These are phyloP conservation scores for Phytophthora pseudosyringae DNA, from an alignment of 352 stramenopile genomes.

Conservation along the genomic window DNA sequence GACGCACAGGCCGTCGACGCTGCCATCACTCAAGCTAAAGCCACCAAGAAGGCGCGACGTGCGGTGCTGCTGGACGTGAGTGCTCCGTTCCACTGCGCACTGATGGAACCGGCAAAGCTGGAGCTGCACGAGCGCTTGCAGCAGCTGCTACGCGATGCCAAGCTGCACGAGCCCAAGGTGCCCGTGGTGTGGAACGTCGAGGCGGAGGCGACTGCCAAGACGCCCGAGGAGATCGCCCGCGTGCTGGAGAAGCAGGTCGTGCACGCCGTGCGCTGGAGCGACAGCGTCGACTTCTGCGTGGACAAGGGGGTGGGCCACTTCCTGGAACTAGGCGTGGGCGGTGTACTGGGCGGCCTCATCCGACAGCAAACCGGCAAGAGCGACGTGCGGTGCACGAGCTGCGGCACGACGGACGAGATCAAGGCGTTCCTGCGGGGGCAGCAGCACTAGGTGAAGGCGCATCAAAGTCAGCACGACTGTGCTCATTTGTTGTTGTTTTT, in stretches of 20 bases:
- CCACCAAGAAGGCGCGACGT: constrained; percentile 71
- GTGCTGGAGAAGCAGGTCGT: constrained; percentile 70
- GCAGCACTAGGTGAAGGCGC: constrained; percentile 2
- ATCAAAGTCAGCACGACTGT: constrained; percentile 4
- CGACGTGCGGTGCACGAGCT: constrained; percentile 45
- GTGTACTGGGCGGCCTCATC: constrained; percentile 79
- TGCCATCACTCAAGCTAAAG: constrained; percentile 68
- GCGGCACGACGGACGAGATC: constrained; percentile 66
- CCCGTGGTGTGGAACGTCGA: constrained; percentile 88
- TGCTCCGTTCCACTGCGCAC: constrained; percentile 82
- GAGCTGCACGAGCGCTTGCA: constrained; percentile 54
- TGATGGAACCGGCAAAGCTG: constrained; percentile 74
- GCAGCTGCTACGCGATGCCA: constrained; percentile 29
- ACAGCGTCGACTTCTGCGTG: constrained; percentile 82
- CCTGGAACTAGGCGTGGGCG: constrained; percentile 73
- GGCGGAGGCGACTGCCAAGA: constrained; percentile 49
- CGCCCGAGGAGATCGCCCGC: constrained; percentile 45
- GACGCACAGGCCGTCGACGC: constrained; percentile 49
- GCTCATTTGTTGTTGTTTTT: constrained; percentile 23
- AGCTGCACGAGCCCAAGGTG: constrained; percentile 47
- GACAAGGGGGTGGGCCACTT: constrained; percentile 55
- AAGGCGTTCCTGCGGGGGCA: constrained; percentile 44
- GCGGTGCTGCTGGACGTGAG: constrained; percentile 80
- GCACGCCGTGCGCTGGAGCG: constrained; percentile 74
- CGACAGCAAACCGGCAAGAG: constrained; percentile 58